phyloP scores from a whole-genome alignment of 805 yeast species.

The Kuraishia floccosa region DNA sequence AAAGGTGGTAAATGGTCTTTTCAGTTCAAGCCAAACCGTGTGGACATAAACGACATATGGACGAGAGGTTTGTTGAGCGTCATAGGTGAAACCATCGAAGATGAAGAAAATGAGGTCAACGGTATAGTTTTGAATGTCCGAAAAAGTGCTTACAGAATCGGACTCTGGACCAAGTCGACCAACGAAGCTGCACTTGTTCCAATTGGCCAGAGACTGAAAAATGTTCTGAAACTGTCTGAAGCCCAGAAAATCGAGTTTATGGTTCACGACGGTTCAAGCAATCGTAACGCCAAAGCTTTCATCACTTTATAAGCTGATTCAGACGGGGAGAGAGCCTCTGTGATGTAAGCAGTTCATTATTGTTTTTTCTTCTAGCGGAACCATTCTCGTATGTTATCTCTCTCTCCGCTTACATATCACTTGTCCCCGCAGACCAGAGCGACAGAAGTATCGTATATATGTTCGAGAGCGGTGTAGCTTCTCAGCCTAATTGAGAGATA shows the following conservation, averaged over 20 bases:
- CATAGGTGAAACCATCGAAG: conserved; percentile 91
- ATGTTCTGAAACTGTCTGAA: conserved; percentile 65
- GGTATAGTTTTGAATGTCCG: conserved; percentile 90
- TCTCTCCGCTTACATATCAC: neutral
- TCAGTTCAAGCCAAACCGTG: conserved; percentile 52
- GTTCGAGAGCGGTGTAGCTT: too few species aligned
- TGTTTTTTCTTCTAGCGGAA: conserved; percentile 1
- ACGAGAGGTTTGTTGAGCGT: conserved; percentile 77
- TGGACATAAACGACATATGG: conserved; percentile 83
- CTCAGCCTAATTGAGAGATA: too few species aligned
- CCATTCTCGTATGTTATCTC: neutral
- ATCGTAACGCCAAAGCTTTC: neutral
- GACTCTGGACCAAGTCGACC: conserved; percentile 87
- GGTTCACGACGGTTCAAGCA: conserved; percentile 41
- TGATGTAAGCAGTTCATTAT: neutral
- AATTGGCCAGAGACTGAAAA: conserved; percentile 82
- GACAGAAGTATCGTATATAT: too few species aligned
- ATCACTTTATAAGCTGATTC: neutral
- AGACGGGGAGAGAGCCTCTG: too few species aligned
- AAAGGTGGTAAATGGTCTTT: conserved; percentile 94
- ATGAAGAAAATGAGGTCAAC: conserved; percentile 75
- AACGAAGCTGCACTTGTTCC: conserved; percentile 50
- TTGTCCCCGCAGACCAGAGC: neutral
- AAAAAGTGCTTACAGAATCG: conserved; percentile 71
- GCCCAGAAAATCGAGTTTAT: conserved; percentile 73